phyloP scores from a whole-genome alignment of 2,329 filamentous ascomycete species.

The Hortaea sp. region DNA sequence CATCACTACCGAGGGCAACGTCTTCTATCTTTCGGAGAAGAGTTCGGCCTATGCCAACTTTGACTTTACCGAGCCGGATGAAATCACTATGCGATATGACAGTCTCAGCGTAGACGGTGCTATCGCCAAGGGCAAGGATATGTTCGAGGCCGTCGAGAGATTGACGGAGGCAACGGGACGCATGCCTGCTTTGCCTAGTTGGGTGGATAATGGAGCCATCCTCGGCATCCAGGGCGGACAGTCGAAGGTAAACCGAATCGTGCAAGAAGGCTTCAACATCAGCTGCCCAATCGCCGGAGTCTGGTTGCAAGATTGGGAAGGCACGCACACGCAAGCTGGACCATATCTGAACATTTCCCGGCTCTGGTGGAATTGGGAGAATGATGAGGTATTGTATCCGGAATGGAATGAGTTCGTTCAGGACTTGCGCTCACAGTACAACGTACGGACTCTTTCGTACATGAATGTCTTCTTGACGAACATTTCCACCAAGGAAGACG shows the following conservation, averaged over 20 bases:
- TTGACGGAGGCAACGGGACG: constrained; percentile 26
- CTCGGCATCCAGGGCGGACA: constrained; percentile 30
- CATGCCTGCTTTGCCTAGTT: constrained; percentile 24
- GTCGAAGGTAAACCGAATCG: constrained; percentile 25
- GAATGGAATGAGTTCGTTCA: constrained; percentile 28
- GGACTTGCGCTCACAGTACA: constrained; percentile 21
- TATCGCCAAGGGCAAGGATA: constrained; percentile 12
- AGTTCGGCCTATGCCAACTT: constrained; percentile 25
- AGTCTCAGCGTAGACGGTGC: constrained; percentile 16
- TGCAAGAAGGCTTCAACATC: constrained; percentile 21
- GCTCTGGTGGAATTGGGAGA: constrained; percentile 33
- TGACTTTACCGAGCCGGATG: constrained; percentile 18
- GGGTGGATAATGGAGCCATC: constrained; percentile 24
- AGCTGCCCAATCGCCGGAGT: constrained; percentile 26
- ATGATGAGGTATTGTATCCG: constrained; percentile 26
- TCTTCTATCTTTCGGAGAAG: constrained; percentile 23
- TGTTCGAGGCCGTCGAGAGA: constrained; percentile 26
- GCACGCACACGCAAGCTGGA: constrained; percentile 25
- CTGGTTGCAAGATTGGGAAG: constrained; percentile 30
- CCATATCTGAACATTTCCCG: constrained; percentile 27
- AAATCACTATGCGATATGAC: constrained; percentile 16
- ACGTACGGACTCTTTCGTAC: constrained; percentile 25
- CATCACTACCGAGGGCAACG: constrained; percentile 21
- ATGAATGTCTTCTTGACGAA: constrained; percentile 29
- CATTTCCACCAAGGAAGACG: constrained; percentile 25